Evolutionary conservation across 495 filamentous ascomycete species (phyloP).

Genomic region (Hypoxylon fuscum): DNA sequence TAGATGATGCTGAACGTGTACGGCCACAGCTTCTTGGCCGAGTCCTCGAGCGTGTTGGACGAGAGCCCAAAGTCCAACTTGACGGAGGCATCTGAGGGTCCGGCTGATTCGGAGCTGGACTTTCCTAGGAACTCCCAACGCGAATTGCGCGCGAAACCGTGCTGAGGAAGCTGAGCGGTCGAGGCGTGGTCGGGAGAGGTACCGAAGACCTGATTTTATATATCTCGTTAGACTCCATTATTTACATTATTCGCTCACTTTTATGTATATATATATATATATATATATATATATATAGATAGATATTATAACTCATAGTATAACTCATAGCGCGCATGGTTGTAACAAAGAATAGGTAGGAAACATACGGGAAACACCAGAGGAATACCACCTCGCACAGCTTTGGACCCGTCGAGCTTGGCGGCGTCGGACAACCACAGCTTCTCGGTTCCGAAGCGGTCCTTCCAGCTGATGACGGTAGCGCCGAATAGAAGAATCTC

Average conservation of each 20-base stretch:
- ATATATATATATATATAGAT: too few relatives aligned
- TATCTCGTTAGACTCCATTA: neutral
- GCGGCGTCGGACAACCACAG: constrained; percentile 87
- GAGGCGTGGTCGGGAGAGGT: constrained; percentile 76
- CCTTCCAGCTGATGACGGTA: constrained; percentile 93
- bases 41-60: constrained; percentile 70
- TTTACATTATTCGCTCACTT: too few relatives aligned
- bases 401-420: constrained; percentile 64
- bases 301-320: too few relatives aligned
- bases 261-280: too few relatives aligned
- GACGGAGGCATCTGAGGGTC: constrained; percentile 68
- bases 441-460: constrained; percentile 79
- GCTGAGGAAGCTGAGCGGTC: constrained; percentile 82
- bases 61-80: constrained; percentile 96
- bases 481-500: constrained; percentile 89
- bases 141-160: constrained; percentile 93
- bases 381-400: constrained; percentile 83
- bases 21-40: constrained; percentile 74
- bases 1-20: constrained; percentile 91
- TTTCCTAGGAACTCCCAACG: constrained; percentile 82
- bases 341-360: neutral
- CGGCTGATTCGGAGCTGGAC: constrained; percentile 64
- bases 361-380: constrained; percentile 89
- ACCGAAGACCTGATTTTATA: constrained; percentile 78
- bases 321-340: too few relatives aligned